phyloP scores from a whole-genome alignment of 148 eudicot genomes.

The Heliamphora exappendiculata region DNA sequence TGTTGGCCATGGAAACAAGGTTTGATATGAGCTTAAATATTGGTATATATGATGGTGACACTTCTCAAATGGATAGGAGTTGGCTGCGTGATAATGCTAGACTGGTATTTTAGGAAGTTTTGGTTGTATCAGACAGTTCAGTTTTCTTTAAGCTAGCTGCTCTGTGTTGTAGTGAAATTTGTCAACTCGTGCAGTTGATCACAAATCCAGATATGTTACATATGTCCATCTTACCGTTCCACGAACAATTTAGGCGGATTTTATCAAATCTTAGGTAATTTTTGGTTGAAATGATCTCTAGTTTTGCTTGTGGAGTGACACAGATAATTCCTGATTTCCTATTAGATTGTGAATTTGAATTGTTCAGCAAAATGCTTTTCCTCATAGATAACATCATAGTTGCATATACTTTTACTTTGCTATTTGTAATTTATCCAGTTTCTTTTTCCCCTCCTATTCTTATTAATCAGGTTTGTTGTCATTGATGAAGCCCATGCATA shows the following conservation, averaged over 20 bases:
- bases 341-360: neutral
- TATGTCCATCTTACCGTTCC: constrained; percentile 86
- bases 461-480: constrained; percentile 52
- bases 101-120: constrained; percentile 48
- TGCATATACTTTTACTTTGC: neutral
- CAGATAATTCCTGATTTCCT: neutral
- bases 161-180: constrained; percentile 9
- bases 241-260: constrained; percentile 66
- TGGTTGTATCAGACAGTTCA: constrained; percentile 7
- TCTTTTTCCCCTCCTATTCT: neutral
- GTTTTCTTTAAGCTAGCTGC: constrained; percentile 2
- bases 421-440: constrained; percentile 13
- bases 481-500: constrained; percentile 93
- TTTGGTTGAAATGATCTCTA: constrained; percentile 12
- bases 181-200: constrained; percentile 64
- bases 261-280: constrained; percentile 76
- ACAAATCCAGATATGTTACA: constrained; percentile 98
- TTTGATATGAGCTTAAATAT: constrained; percentile 42
- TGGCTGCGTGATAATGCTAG: constrained; percentile 82
- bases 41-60: constrained; percentile 97
- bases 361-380: constrained; percentile 1
- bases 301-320: neutral
- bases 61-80: constrained; percentile 60
- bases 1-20: constrained; percentile 46
- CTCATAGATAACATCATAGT: neutral